Evolutionary conservation across 2,329 filamentous ascomycete genomes (phyloP).

Genomic region (Botrytis fabae): DNA sequence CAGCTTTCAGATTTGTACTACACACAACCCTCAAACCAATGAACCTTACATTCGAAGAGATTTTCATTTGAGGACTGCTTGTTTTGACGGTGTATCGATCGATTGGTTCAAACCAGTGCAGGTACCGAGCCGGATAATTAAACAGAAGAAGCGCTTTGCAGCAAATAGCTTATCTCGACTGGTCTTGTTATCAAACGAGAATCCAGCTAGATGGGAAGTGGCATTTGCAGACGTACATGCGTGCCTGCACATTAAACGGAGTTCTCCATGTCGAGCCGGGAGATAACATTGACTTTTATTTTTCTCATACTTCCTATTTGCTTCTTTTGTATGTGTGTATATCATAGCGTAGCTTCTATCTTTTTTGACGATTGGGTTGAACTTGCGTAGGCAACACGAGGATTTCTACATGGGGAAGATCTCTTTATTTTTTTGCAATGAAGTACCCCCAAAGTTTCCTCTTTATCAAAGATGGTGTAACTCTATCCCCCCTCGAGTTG

Average conservation of each 20-base stretch:
- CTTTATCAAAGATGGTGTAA: neutral
- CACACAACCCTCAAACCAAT: neutral
- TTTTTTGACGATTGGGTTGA: neutral
- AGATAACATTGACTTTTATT: neutral
- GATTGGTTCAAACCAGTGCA: neutral
- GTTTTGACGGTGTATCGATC: neutral
- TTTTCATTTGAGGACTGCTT: neutral
- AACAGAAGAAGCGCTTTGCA: neutral
- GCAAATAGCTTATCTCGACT: too few species aligned
- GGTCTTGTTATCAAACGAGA: neutral
- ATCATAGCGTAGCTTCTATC: neutral
- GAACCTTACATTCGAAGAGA: neutral
- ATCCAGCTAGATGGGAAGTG: neutral
- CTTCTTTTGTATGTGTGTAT: neutral
- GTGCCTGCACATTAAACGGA: neutral
- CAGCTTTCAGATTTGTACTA: neutral
- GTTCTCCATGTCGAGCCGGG: neutral
- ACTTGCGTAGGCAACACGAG: neutral
- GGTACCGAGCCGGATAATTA: neutral
- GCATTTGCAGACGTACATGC: neutral
- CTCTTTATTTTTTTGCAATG: neutral
- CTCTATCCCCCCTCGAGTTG: too few species aligned
- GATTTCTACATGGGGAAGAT: neutral
- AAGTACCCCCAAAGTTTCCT: neutral
- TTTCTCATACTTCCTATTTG: neutral